Evolutionary conservation across 148 eudicot species (phyloP).

Genomic region (Polygonum maritimum): DNA sequence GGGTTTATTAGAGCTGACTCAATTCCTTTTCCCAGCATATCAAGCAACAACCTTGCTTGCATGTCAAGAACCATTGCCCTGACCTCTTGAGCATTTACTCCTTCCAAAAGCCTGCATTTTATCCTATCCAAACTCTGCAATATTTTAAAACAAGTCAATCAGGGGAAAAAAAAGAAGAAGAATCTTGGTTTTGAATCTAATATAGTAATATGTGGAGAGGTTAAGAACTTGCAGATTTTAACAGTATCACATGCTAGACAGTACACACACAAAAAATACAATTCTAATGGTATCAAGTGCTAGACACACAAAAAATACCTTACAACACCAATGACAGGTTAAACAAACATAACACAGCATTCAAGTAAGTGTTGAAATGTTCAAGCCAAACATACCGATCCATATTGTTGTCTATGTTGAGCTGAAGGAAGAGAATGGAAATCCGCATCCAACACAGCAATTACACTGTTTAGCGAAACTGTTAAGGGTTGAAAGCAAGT

Average conservation of each 20-base stretch:
- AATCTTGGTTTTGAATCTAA: not conserved
- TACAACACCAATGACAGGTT: not conserved
- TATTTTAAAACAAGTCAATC: not conserved
- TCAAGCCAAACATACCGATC: conserved; percentile 58
- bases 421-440: conserved; percentile 94
- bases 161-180: not conserved
- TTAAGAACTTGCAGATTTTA: not conserved
- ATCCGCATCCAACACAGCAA: conserved; percentile 97
- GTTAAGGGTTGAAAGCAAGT: conserved; percentile 11
- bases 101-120: conserved; percentile 95
- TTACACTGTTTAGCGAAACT: conserved; percentile 95
- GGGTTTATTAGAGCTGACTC: conserved; percentile 88
- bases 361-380: not conserved
- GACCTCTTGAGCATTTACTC: conserved; percentile 94
- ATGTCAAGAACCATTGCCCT: conserved; percentile 99
- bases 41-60: conserved; percentile 96
- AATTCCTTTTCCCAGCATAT: conserved; percentile 97
- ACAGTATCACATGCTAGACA: not conserved
- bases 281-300: not conserved
- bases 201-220: not conserved
- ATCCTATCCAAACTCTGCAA: conserved; percentile 91
- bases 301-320: not conserved
- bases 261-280: not conserved
- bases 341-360: not conserved
- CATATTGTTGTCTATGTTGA: conserved; percentile 94